Conservation (phyloP, 345 rosid species). For the Camelina hispida region DNA sequence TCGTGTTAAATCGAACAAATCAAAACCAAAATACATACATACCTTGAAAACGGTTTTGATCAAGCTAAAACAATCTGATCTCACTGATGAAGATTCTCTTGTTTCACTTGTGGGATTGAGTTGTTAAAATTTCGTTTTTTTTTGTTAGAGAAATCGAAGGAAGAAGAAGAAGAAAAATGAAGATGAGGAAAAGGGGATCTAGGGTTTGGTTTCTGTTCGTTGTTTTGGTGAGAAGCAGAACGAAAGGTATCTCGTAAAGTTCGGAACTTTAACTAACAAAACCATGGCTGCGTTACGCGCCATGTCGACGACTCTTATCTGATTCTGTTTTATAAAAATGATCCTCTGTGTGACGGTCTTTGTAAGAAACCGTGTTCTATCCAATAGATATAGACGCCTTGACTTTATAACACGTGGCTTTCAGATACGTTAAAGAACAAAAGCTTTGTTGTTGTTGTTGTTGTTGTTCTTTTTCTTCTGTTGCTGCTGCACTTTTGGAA, state of each 20-base stretch:
- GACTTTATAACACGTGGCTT: slow-evolving; percentile 14
- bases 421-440: neutral
- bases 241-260: slow-evolving; percentile 49
- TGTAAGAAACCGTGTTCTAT: neutral
- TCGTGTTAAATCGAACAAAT: neutral
- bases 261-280: slow-evolving; percentile 48
- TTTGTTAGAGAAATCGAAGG: slow-evolving; percentile 25
- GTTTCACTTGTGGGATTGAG: neutral
- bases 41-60: slow-evolving; percentile 16
- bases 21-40: neutral
- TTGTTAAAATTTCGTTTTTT: slow-evolving; percentile 9
- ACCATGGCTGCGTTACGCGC: slow-evolving; percentile 53
- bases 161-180: neutral
- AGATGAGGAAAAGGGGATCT: slow-evolving; percentile 36
- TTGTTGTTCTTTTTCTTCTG: slow-evolving; percentile 11
- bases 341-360: slow-evolving; percentile 5
- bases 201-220: slow-evolving; percentile 29
- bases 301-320: slow-evolving; percentile 29
- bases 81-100: slow-evolving; percentile 6
- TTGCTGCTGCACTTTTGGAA: neutral
- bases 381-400: slow-evolving; percentile 23
- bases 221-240: slow-evolving; percentile 27
- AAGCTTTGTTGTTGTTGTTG: too few relatives aligned
- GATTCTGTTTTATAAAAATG: neutral
- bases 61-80: neutral